Base-by-base conservation (phyloP, 495 filamentous ascomycete species). In the Hyaloscypha bicolor region DNA sequence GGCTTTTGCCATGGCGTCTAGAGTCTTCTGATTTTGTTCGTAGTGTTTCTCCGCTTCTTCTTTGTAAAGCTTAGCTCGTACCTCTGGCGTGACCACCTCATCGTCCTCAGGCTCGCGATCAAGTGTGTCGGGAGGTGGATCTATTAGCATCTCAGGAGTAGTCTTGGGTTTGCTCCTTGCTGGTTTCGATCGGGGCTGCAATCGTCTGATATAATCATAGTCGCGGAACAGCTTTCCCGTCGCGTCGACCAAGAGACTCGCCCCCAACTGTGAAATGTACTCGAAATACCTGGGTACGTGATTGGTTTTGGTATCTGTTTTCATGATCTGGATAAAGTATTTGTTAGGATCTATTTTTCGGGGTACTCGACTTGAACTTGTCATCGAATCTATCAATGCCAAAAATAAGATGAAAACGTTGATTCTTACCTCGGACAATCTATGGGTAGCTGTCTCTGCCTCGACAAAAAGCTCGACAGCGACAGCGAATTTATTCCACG, bases 401-500 rank as follows among this genome's bases (percentile, higher is more conserved):
- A 48, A 48, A 4, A 37, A 3, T 37, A 37, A 48, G 42, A 48
- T 1, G 9, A 48, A 48, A 48, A 14, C 9, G 42, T 48, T 48
- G 42, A 14, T 3, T 48, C 42, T 61, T 35, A 61, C 33, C 33
- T 61, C 59, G 9, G 59, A 61, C 32, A 61, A 30, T 29, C 59
- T 37, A 30, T 61, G 59, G 5, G 59, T 61, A 21, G 59, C 59
- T 39, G 31, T 61, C 9, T 42, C 59, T 14, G 37, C 59, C 25
- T 33, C 37, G 29, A 65, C 63, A 32, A 63, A 63, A 14, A 57
- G 32, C n/a, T 55, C 55, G 14, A 69, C 62, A 4, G 67, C 67
- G 6, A 72, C 72, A n/a, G 76, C 73, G 16, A 78, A 73, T 16
- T 76, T 64, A 9, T 66, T 58, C 76, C 73, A 78, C 3, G 57